Conservation (phyloP, 352 stramenopile genomes). For the Pythium apleroticum region DNA sequence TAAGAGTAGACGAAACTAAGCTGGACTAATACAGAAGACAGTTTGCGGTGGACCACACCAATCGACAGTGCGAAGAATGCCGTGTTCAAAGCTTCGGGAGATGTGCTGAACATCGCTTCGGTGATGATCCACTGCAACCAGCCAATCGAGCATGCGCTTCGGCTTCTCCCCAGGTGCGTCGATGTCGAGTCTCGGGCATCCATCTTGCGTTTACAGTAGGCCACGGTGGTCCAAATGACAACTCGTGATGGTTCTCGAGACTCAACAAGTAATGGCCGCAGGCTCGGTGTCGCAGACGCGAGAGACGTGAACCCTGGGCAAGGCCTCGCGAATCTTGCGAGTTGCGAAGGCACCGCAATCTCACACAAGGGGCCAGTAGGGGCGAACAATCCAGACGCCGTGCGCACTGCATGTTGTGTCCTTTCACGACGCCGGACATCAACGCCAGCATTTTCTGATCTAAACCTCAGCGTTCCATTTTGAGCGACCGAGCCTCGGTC, state of each 20-base stretch:
- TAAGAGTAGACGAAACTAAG: too few relatives aligned
- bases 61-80: too few relatives aligned
- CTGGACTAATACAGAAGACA: background rate
- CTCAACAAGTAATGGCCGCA: background rate
- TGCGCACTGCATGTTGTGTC: background rate
- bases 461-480: background rate
- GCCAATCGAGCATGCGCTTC: background rate
- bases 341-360: background rate
- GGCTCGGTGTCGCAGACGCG: background rate
- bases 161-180: background rate
- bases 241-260: too few relatives aligned
- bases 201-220: too few relatives aligned
- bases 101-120: background rate
- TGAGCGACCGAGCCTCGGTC: too few relatives aligned
- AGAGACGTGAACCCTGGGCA: conserved; percentile 1
- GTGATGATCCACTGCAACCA: background rate
- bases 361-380: background rate
- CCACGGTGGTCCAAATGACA: background rate
- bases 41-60: too few relatives aligned
- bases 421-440: background rate
- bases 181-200: background rate
- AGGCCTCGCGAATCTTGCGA: background rate
- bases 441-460: conserved; percentile 3
- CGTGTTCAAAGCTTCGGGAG: background rate
- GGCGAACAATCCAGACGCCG: background rate